Conservation (phyloP, 2,329 filamentous ascomycete species). For the Colletotrichum sp. region DNA sequence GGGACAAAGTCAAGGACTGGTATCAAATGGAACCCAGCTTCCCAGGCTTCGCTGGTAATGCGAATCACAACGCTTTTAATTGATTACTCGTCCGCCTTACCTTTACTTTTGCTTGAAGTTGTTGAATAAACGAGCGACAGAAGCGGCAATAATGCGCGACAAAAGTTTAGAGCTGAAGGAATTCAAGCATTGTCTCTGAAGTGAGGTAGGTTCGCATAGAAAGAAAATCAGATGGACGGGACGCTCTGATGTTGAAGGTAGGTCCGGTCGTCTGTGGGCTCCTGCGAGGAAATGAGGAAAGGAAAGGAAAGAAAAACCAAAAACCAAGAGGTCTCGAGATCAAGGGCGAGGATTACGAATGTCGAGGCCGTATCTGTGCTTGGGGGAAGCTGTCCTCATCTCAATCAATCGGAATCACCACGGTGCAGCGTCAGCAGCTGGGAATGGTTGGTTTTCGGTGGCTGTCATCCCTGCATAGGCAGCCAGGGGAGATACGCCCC, state of each 20-base stretch:
- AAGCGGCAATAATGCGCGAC: slow-evolving; percentile 16
- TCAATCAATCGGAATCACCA: slow-evolving; percentile 17
- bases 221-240: slow-evolving; percentile 17
- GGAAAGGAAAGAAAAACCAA: not conserved
- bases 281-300: not conserved
- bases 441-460: slow-evolving; percentile 16
- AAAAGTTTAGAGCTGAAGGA: slow-evolving; percentile 3
- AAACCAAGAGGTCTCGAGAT: not conserved
- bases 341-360: slow-evolving; percentile 4
- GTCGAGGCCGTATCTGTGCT: not conserved
- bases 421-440: slow-evolving; percentile 12
- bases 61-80: not conserved
- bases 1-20: slow-evolving; percentile 9
- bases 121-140: slow-evolving; percentile 13
- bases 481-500: slow-evolving; percentile 11
- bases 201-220: not conserved
- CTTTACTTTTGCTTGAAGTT: not conserved
- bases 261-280: not conserved
- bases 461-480: slow-evolving; percentile 10
- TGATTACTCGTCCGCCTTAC: not conserved
- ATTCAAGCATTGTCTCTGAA: slow-evolving; percentile 11
- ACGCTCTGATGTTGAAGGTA: slow-evolving; percentile 11
- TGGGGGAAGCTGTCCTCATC: slow-evolving; percentile 15
- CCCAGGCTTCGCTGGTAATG: not conserved
- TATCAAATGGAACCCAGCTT: not conserved